Base-by-base conservation (phyloP, 495 filamentous ascomycete genomes). In the Glonium stellatum region DNA sequence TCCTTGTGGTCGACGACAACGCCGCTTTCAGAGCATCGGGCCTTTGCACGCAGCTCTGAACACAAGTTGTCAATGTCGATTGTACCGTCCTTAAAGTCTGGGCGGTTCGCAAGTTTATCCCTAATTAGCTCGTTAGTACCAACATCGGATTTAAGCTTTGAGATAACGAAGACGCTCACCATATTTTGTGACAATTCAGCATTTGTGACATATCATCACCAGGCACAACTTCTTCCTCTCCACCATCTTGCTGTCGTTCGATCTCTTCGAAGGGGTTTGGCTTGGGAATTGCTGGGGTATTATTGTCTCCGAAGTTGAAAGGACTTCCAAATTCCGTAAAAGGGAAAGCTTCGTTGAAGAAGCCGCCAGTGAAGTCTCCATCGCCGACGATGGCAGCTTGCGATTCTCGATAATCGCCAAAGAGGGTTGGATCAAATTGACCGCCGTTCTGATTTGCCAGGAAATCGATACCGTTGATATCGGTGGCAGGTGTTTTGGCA, bases 11-110 rank as follows among this genome's bases (percentile, higher is more conserved):
- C 87, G 51, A 98, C 87, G 22, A 97, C 90, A n/a, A 92, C 88
- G 27, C 93, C 92, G 25, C 80, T 83, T 68, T 95, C 93, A 1
- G 90, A 95, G 70, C 95, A 99, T 70, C 92, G 92, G 48, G 95
- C 95, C 75, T 99, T 99, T 67, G 87, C 87, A 58, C 91, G 87
- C n/a, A 99, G 81, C 62, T 99, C 91, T 5, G 87, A 84, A 74
- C 95, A 99, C 12, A 99, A 80, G 55, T 83, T 81, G 69, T 99
- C 95, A 64, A 99, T 86, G 65, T 99, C 93, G 61, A 96, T 83
- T 63, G 92, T 88, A 65, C 90, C 92, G 50, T 81, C 85, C 65
- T 87, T 86, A 69, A 93, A 93, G 68, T 85, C 89, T 52, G 90
- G 87, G 72, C 91, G 93, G 23, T 80, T 80, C 77, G 92, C 87